Conservation (phyloP, 2,329 filamentous ascomycete species). For the Pestalotiopsis sp. region DNA sequence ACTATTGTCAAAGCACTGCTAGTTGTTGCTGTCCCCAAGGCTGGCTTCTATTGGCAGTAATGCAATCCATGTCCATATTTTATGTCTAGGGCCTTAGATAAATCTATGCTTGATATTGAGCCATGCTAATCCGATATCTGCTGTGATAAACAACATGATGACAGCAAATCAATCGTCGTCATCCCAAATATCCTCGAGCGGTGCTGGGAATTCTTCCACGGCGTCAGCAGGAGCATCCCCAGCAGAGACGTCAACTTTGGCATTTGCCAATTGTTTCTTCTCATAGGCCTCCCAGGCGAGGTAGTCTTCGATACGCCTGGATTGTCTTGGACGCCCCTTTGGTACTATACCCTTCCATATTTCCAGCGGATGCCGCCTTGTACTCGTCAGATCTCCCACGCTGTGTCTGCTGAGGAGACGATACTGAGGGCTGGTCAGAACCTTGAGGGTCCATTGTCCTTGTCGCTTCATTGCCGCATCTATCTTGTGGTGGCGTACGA, state of each 20-base stretch:
- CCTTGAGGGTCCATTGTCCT: not conserved
- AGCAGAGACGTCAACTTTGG: not conserved
- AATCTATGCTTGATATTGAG: no score
- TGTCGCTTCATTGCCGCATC: conserved; percentile 10
- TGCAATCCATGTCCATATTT: not conserved
- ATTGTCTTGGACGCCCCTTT: not conserved
- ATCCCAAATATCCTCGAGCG: not conserved
- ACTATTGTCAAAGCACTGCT: no score
- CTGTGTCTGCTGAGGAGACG: conserved; percentile 17
- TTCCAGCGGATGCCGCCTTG: conserved; percentile 16
- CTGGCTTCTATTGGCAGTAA: no score
- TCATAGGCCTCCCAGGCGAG: not conserved
- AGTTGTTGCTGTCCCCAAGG: no score
- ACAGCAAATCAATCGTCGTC: not conserved
- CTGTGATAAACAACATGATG: not conserved
- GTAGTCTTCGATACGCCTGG: not conserved
- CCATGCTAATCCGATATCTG: no score
- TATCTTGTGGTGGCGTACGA: conserved; percentile 16
- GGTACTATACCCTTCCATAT: conserved; percentile 15
- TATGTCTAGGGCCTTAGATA: not conserved
- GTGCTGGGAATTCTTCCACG: not conserved
- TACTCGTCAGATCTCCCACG: conserved; percentile 19
- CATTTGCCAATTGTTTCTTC: not conserved
- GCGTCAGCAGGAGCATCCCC: not conserved
- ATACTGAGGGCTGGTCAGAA: not conserved